These are phyloP conservation scores for Penicillium sclerotigenum DNA, from an alignment of 2,329 filamentous ascomycete species.

Conservation along the genomic window DNA sequence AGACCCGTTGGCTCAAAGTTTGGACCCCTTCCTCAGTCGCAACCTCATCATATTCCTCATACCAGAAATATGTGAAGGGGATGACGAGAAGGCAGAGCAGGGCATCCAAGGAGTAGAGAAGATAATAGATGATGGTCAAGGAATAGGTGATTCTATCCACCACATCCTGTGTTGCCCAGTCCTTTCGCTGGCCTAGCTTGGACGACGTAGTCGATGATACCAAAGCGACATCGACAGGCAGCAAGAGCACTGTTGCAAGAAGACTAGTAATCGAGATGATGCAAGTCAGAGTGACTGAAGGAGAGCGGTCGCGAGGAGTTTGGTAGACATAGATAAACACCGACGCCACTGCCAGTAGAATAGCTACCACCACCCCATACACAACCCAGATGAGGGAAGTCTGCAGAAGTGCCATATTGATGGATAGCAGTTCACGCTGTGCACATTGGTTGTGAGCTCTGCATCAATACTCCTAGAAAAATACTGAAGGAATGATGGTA, in stretches of 20 bases:
- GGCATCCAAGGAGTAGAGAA: slow-evolving; percentile 86
- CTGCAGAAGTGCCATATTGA: slow-evolving; percentile 68
- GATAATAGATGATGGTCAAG: slow-evolving; percentile 86
- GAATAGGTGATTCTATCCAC: slow-evolving; percentile 75
- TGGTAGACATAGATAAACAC: slow-evolving; percentile 93
- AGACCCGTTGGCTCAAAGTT: slow-evolving; percentile 67
- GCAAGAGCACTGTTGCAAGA: slow-evolving; percentile 84
- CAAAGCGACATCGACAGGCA: slow-evolving; percentile 92
- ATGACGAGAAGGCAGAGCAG: slow-evolving; percentile 84
- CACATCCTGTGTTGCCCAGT: slow-evolving; percentile 84
- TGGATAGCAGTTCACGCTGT: slow-evolving; percentile 6
- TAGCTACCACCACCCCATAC: slow-evolving; percentile 75
- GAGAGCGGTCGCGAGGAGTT: slow-evolving; percentile 78
- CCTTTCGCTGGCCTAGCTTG: slow-evolving; percentile 77
- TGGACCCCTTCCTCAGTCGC: slow-evolving; percentile 76
- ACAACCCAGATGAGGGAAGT: slow-evolving; percentile 91
- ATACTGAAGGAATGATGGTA: neutral
- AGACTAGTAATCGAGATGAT: slow-evolving; percentile 83
- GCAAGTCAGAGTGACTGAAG: slow-evolving; percentile 75
- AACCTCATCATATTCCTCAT: slow-evolving; percentile 94
- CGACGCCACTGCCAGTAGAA: slow-evolving; percentile 72
- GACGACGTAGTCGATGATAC: slow-evolving; percentile 82
- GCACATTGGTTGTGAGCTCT: slow-evolving; percentile 9
- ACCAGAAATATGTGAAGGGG: slow-evolving; percentile 97
- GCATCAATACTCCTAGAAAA: neutral